A percentile compares a stretch with the other conserved stretches of the same genome.
Conservation (phyloP, 164 flowering plant species). For the Taxillus chinensis region DNA sequence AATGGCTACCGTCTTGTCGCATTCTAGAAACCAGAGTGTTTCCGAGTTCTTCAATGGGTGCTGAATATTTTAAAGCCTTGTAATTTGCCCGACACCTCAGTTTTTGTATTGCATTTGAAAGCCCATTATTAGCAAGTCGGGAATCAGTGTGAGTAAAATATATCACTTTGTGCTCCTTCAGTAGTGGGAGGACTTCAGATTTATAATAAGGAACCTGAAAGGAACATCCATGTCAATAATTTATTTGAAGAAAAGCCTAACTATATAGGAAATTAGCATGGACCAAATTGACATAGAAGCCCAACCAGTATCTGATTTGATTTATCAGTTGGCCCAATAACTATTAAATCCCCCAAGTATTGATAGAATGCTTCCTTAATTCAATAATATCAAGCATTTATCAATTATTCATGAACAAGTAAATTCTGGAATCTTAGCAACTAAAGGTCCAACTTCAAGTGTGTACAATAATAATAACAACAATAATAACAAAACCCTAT, state of each 20-base stretch:
- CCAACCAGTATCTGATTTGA: neutral
- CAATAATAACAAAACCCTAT: neutral
- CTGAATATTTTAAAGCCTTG: conserved; percentile 74
- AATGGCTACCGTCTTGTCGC: conserved; percentile 53
- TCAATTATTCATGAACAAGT: neutral
- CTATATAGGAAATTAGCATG: neutral
- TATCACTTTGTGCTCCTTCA: conserved; percentile 83
- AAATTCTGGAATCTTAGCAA: neutral
- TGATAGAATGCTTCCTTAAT: too few species aligned
- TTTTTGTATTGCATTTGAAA: conserved; percentile 73
- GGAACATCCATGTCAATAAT: conserved; percentile 2
- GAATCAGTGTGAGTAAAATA: conserved; percentile 96
- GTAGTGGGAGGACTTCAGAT: conserved; percentile 67
- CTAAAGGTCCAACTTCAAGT: neutral
- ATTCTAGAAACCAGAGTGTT: conserved; percentile 72
- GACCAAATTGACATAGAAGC: neutral
- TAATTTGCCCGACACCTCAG: conserved; percentile 91
- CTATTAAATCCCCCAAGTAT: too few species aligned
- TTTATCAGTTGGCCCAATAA: neutral
- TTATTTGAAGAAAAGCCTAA: neutral
- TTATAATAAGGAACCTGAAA: conserved; percentile 78
- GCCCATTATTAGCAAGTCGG: conserved; percentile 80
- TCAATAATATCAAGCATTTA: too few species aligned
- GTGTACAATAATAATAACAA: neutral
- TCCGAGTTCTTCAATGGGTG: conserved; percentile 79